phyloP scores from a whole-genome alignment of 345 rosid genomes.

The Camelina hispida region DNA sequence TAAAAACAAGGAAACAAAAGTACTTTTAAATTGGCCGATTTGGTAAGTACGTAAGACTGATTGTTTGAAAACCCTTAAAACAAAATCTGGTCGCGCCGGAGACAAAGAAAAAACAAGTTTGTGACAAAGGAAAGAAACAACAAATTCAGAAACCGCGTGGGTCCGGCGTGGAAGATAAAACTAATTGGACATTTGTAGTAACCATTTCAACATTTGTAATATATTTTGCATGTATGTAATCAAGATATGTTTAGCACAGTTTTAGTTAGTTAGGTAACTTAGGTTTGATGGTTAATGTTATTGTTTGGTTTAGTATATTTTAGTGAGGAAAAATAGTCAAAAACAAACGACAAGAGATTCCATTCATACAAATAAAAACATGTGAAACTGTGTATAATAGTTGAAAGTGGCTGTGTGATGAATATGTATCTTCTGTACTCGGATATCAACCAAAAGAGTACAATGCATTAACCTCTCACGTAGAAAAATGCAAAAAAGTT shows the following conservation, averaged over 20 bases:
- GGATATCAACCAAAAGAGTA: slow-evolving; percentile 35
- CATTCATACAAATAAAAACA: not conserved
- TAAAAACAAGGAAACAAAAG: not conserved
- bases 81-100: slow-evolving; percentile 31
- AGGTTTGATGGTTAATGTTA: not conserved
- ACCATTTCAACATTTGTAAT: not conserved
- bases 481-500: slow-evolving; percentile 33
- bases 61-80: not conserved
- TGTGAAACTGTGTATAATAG: not conserved
- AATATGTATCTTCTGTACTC: slow-evolving; percentile 15
- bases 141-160: slow-evolving; percentile 40
- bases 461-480: slow-evolving; percentile 17
- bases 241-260: not conserved
- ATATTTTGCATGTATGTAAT: slow-evolving; percentile 21
- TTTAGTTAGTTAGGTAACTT: not conserved
- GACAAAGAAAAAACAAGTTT: not conserved
- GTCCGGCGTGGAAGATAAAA: slow-evolving; percentile 19
- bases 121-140: slow-evolving; percentile 21
- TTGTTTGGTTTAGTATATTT: not conserved
- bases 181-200: not conserved
- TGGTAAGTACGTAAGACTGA: slow-evolving; percentile 12
- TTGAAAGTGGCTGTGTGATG: slow-evolving; percentile 33
- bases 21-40: not conserved
- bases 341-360: slow-evolving; percentile 3
- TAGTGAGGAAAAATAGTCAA: not conserved